Base-by-base conservation (phyloP, 1,139 yeast species). In the Saccharomyces pastorianus region DNA sequence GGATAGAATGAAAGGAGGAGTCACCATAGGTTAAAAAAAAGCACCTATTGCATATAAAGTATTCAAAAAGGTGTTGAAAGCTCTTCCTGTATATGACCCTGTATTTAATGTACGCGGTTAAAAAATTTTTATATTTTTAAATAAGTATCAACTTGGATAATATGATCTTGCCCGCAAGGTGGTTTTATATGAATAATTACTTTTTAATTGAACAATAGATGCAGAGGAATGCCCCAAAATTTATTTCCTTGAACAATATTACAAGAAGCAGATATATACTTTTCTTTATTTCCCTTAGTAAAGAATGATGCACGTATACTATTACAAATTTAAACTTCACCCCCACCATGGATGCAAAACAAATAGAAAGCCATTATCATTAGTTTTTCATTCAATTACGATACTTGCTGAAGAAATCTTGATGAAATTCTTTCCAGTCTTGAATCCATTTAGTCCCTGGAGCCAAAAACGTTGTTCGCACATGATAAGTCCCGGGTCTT, bases 391-490 rank as follows among this genome's bases (percentile, higher is more conserved):
- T 23, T 47, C 48, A 53, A 54, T 62, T 62, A 50, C 71, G 71
- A 62, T 82, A 89, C 67, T 82, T 75, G 27, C 72, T 68, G 72
- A 87, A 81, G 68, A 93, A 93, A 47, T 75, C 71, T 53, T 76
- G 71, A 73, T 93, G 99, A 79, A 93, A 93, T 20, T 72, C 67
- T 53, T 80, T 78, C 89, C 96, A 87, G 48, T 77, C 73, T 20
- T 80, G 77, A 58, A 90, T 88, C 88, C 96, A 90, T 61, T 88
- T 95, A 38, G 82, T 80, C 32, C 97, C 98, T 17, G 98, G 97
- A 7, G 98, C 95, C 67, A 93, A 78, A 76, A 93, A 93, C 2
- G 99, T 93, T 3, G 99, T 93, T 76, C 99, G 83, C 64, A 93
- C 79, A 70, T 93, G 99, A 75, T 77, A 87, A 5, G 97, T 89